Percentiles rank a stretch among this genome's conserved stretches.
Conservation (phyloP, 306 rosid species). For the Gynostemma pentaphyllum region DNA sequence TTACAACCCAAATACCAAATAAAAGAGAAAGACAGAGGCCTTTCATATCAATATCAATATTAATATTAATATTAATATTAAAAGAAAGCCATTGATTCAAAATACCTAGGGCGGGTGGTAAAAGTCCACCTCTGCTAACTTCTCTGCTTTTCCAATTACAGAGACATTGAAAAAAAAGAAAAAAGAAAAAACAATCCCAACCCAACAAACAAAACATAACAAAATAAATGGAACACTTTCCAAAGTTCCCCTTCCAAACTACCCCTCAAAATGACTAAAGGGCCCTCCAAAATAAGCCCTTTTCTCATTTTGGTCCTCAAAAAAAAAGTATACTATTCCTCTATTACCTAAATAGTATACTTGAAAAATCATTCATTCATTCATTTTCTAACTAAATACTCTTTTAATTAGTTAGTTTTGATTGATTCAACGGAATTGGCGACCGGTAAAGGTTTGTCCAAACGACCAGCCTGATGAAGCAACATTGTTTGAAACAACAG, state of each 20-base stretch:
- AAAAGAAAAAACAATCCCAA: too few relatives aligned
- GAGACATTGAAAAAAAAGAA: conserved; percentile 9
- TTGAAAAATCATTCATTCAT: too few relatives aligned
- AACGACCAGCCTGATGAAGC: conserved; percentile 57
- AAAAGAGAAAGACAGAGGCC: too few relatives aligned
- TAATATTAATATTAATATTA: too few relatives aligned
- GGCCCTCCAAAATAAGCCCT: not conserved
- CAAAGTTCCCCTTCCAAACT: conserved; percentile 17
- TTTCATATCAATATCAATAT: not conserved
- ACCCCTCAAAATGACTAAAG: not conserved
- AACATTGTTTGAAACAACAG: conserved; percentile 33
- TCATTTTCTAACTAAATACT: too few relatives aligned
- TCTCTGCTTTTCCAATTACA: not conserved
- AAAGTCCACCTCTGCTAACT: conserved; percentile 30
- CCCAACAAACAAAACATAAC: not conserved
- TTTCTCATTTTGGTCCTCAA: too few relatives aligned
- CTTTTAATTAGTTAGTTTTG: not conserved
- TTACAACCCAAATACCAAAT: too few relatives aligned
- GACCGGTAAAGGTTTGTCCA: conserved; percentile 52
- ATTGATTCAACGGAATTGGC: conserved; percentile 33
- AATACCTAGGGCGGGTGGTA: conserved; percentile 45
- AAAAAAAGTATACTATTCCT: too few relatives aligned
- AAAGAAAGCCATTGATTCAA: too few relatives aligned
- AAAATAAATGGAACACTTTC: not conserved
- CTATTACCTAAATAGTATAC: too few relatives aligned